These are phyloP conservation scores for Apiotrichum mycotoxinovorans DNA, from an alignment of 1,284 basidiomycete species.

Conservation along the genomic window DNA sequence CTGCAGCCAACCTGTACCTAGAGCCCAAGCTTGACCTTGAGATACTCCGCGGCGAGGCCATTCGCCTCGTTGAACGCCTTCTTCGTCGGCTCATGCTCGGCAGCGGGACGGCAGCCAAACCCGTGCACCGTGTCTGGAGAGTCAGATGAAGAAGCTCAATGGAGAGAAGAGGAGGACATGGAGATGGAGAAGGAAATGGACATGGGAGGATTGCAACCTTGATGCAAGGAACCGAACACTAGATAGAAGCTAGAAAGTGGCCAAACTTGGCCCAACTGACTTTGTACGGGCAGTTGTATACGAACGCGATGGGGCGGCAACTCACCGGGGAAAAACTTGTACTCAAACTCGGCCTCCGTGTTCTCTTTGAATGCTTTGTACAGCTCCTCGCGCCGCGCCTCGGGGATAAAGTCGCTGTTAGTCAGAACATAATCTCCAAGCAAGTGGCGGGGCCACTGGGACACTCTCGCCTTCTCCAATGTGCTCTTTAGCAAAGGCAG, in stretches of 20 bases:
- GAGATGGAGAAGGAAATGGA: neutral
- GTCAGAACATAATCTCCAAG: neutral
- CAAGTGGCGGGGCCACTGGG: too few species aligned
- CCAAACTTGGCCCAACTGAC: too few species aligned
- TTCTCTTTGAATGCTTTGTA: conserved; percentile 52
- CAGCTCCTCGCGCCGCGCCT: conserved; percentile 46
- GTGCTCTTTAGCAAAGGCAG: too few species aligned
- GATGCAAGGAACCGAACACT: too few species aligned
- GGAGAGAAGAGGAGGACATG: neutral
- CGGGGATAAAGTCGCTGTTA: conserved; percentile 44
- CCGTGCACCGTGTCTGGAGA: conserved; percentile 55
- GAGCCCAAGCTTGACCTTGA: conserved; percentile 36
- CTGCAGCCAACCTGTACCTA: neutral
- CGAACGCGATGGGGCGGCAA: too few species aligned
- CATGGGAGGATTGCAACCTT: too few species aligned
- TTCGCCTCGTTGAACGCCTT: conserved; percentile 56
- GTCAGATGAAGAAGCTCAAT: neutral
- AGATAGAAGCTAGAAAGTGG: too few species aligned
- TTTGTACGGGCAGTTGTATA: too few species aligned
- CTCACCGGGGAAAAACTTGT: conserved; percentile 1
- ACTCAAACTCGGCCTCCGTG: neutral
- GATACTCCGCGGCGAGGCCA: conserved; percentile 53
- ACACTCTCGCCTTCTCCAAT: too few species aligned
- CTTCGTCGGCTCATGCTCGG: conserved; percentile 54
- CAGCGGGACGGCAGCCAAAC: conserved; percentile 57